Conservation (phyloP, 2,329 filamentous ascomycete species). For the Aspergillus jensenii region DNA sequence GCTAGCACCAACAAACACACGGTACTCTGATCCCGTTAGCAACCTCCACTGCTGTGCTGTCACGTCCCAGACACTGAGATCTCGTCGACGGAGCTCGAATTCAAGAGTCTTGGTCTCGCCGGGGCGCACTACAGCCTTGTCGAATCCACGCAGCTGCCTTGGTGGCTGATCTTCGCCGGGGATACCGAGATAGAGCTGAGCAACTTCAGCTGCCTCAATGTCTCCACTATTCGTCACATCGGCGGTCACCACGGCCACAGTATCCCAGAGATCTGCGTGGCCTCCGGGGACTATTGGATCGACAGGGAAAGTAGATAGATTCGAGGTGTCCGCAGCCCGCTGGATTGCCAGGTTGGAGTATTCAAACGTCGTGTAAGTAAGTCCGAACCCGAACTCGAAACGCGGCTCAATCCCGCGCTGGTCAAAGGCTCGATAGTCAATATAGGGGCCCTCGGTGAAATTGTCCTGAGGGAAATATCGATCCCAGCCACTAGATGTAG, state of each 20-base stretch:
- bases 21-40: too few relatives aligned
- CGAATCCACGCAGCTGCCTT: too few relatives aligned
- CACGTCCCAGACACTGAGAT: too few relatives aligned
- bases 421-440: slow-evolving; percentile 12
- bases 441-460: slow-evolving; percentile 13
- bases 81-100: too few relatives aligned
- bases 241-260: not conserved
- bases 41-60: too few relatives aligned
- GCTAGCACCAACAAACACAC: too few relatives aligned
- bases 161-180: not conserved
- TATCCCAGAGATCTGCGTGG: not conserved
- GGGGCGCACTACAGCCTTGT: too few relatives aligned
- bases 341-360: slow-evolving; percentile 46
- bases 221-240: slow-evolving; percentile 38
- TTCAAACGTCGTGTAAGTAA: slow-evolving; percentile 47
- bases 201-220: slow-evolving; percentile 49
- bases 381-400: slow-evolving; percentile 4
- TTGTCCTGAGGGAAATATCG: slow-evolving; percentile 8
- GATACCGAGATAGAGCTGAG: slow-evolving; percentile 57
- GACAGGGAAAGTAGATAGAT: too few relatives aligned
- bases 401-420: not conserved
- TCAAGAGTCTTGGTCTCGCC: too few relatives aligned
- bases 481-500: slow-evolving; percentile 11
- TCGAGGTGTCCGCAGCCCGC: not conserved
- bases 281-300: not conserved